phyloP scores from a whole-genome alignment of 1,284 basidiomycete species.

The Puccinia horiana region DNA sequence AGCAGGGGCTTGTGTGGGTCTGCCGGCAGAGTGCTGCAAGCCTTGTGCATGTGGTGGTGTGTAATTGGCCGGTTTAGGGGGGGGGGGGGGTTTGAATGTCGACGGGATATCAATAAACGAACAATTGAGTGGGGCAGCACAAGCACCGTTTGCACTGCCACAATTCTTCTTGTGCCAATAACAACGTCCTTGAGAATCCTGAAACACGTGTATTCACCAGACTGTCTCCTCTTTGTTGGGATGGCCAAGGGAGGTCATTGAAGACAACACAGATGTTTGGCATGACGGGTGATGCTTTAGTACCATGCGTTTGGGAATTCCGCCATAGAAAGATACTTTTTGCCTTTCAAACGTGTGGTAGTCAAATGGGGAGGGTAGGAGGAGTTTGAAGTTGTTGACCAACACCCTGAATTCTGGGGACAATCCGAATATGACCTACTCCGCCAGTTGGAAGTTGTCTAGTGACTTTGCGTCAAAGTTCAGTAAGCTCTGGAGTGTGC shows the following conservation, averaged over 20 bases:
- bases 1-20: too few species aligned
- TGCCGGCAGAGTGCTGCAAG: too few species aligned
- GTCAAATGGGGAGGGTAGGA: background rate
- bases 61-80: background rate
- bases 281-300: background rate
- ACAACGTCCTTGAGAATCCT: background rate
- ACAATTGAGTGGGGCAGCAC: background rate
- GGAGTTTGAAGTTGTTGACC: background rate
- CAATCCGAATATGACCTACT: background rate
- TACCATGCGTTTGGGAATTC: too few species aligned
- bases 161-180: slow-evolving; percentile 3
- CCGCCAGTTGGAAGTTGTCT: background rate
- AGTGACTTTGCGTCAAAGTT: background rate
- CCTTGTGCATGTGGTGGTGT: background rate
- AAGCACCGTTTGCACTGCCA: background rate
- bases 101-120: background rate
- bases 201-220: slow-evolving; percentile 19
- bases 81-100: too few species aligned
- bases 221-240: background rate
- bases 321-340: background rate
- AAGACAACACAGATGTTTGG: background rate
- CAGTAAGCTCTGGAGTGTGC: slow-evolving; percentile 5
- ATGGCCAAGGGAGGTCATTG: background rate
- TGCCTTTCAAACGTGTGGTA: too few species aligned
- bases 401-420: background rate